Evolutionary conservation across 495 filamentous ascomycete genomes (phyloP).

Genomic region (Ramalina intermedia): DNA sequence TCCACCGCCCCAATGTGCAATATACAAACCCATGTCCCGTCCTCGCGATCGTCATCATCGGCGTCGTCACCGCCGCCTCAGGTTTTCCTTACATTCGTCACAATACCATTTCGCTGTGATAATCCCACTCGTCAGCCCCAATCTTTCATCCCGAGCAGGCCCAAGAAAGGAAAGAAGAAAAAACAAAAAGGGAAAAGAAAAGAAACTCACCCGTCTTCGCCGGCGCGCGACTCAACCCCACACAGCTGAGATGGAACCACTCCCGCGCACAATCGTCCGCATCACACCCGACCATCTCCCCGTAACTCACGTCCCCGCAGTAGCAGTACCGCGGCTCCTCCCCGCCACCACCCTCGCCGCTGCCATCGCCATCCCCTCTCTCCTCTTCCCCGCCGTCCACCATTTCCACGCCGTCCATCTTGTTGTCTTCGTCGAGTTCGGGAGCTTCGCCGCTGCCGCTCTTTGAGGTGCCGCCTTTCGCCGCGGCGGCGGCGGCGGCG

Average conservation of each 20-base stretch:
- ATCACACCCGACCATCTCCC: conserved; percentile 97
- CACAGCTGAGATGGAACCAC: conserved; percentile 95
- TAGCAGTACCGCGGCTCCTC: conserved; percentile 85
- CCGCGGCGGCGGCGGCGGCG: conserved; percentile 29
- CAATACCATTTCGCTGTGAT: conserved; percentile 81
- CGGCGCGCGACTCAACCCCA: conserved; percentile 74
- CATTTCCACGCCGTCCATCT: conserved; percentile 13
- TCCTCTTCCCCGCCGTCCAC: conserved; percentile 13
- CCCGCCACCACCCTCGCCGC: conserved; percentile 60
- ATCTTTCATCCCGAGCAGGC: not conserved
- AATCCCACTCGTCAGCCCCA: conserved; percentile 2
- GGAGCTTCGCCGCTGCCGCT: conserved; percentile 8
- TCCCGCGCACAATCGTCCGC: conserved; percentile 72
- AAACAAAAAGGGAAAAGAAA: conserved; percentile 7
- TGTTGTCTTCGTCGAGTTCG: conserved; percentile 43
- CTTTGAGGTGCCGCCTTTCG: conserved; percentile 9
- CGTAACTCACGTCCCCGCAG: conserved; percentile 85
- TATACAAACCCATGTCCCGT: not conserved
- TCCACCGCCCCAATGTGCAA: not conserved
- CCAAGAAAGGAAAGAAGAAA: not conserved
- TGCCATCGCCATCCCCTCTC: conserved; percentile 35
- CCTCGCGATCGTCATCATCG: not conserved
- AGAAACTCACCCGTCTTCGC: conserved; percentile 61
- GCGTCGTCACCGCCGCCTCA: conserved; percentile 24
- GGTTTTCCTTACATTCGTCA: conserved; percentile 65